phyloP scores from a whole-genome alignment of 2,329 filamentous ascomycete species.

The Phaeosphaeriaceae sp. region DNA sequence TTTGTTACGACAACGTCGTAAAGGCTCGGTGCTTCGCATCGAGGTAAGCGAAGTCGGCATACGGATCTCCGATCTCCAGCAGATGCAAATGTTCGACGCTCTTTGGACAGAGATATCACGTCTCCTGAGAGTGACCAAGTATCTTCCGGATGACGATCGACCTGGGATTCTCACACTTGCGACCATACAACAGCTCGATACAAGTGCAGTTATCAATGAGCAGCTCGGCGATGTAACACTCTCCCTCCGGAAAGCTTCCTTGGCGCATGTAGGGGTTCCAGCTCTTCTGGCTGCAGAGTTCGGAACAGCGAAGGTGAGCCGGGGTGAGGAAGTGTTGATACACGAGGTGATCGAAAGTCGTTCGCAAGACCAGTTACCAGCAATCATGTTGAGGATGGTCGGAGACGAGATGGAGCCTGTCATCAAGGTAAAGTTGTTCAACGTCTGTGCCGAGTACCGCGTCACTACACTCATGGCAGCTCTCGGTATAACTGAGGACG shows the following conservation, averaged over 20 bases:
- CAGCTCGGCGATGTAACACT: constrained; percentile 68
- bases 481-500: constrained; percentile 71
- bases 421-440: constrained; percentile 85
- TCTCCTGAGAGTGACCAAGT: constrained; percentile 88
- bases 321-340: constrained; percentile 77
- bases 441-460: constrained; percentile 85
- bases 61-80: constrained; percentile 67
- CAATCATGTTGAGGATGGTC: constrained; percentile 87
- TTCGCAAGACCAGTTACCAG: constrained; percentile 59
- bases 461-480: constrained; percentile 83
- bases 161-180: constrained; percentile 83
- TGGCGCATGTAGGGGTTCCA: constrained; percentile 77
- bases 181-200: constrained; percentile 68
- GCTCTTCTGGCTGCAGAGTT: constrained; percentile 81
- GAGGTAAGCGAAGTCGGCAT: constrained; percentile 70
- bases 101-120: constrained; percentile 81
- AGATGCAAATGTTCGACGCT: constrained; percentile 71
- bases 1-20: constrained; percentile 81
- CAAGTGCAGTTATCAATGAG: constrained; percentile 69
- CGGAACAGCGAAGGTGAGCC: constrained; percentile 64
- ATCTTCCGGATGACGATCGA: constrained; percentile 92
- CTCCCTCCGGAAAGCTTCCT: constrained; percentile 27
- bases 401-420: constrained; percentile 94
- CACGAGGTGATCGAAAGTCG: constrained; percentile 61
- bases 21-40: constrained; percentile 81